Base-by-base conservation (phyloP, 441 rosid species). In the Mallotus repandus region DNA sequence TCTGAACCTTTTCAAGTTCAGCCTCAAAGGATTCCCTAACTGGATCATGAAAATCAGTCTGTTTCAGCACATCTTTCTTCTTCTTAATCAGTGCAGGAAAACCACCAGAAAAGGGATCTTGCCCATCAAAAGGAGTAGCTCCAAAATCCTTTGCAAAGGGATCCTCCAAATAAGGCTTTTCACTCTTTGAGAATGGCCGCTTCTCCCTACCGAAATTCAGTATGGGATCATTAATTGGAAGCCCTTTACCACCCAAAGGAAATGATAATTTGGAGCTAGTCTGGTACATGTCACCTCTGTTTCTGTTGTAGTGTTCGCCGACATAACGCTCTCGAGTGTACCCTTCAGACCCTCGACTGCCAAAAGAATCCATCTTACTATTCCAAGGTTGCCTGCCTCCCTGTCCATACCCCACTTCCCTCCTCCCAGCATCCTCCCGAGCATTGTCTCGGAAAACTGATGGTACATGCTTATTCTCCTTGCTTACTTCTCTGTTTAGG, bases 21-120 rank as follows among this genome's bases (percentile, higher is more conserved):
- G 98, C 99, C 87, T 96, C 99, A 81, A 96, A 96, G 69, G 98
- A 93, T 72, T 93, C 99, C 73, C 98, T 86, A 22, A 87, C 92
- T 82, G 99, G 98, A 53, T 96, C 99, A 80, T 86, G 93, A 79
- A 93, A 90, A 85, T 93, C 92, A 21, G 89, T 77, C 79, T 87
- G 94, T 75, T 90, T 92, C 55, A 78, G 68, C 65, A 81, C 79
- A 62, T 90, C 97, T 81, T 91, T 93, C 89, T 85, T 96, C 89
- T 89, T 89, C 85, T 90, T 93, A 76, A 88, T 79, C 71, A 90
- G 83, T 68, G 96, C 89, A 22, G 88, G 89, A 71, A 90, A 84
- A 76, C 85, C 87, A 63, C 88, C 87, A 59, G 87, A 45, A 78
- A 90, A 87, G 49, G 91, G 91, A 89, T 93, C 95, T 43, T 77